Evolutionary conservation across 352 stramenopile genomes (phyloP).

Genomic region (Bremia lactucae): DNA sequence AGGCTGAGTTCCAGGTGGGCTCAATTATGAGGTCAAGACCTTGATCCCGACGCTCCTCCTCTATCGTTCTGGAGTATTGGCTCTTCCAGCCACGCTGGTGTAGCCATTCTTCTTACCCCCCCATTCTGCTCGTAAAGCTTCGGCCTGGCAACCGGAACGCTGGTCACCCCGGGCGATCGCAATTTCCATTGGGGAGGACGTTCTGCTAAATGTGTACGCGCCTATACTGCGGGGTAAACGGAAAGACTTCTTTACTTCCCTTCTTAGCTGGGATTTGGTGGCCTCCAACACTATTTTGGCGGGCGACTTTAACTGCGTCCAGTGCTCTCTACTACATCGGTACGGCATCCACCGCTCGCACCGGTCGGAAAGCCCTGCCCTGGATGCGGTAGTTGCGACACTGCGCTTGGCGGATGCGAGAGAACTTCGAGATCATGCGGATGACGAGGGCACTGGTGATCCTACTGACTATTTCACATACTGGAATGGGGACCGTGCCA

Average conservation of each 20-base stretch:
- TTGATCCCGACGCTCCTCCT: neutral
- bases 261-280: too few relatives aligned
- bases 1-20: neutral
- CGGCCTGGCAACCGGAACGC: too few relatives aligned
- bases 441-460: neutral
- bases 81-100: neutral
- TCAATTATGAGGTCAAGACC: neutral
- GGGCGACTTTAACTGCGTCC: neutral
- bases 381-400: neutral
- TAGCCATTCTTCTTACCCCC: neutral
- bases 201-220: neutral
- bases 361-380: neutral
- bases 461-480: neutral
- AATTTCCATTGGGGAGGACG: neutral
- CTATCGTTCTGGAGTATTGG: neutral
- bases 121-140: too few relatives aligned
- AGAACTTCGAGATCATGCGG: neutral
- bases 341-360: neutral
- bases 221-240: neutral
- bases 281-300: too few relatives aligned
- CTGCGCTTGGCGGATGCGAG: neutral
- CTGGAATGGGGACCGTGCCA: neutral
- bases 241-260: neutral
- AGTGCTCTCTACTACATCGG: neutral
- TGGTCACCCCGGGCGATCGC: too few relatives aligned